These are phyloP conservation scores for Ramularia endophylla DNA, from an alignment of 2,329 filamentous ascomycete species.

Conservation along the genomic window DNA sequence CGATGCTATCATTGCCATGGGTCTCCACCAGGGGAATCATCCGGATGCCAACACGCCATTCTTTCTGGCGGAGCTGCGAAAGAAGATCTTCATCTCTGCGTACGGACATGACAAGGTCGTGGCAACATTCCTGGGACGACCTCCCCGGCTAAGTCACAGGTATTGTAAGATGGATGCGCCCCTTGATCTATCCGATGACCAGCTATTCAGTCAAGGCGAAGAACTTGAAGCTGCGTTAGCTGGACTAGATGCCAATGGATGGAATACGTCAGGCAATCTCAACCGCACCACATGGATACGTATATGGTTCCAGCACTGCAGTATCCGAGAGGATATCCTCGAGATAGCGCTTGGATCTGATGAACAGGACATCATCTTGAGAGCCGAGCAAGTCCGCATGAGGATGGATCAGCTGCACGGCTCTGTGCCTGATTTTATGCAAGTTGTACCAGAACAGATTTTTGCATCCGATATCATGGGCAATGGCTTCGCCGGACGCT, in stretches of 20 bases:
- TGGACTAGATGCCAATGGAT: conserved; percentile 45
- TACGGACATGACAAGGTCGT: conserved; percentile 31
- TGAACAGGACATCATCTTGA: conserved; percentile 34
- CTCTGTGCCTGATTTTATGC: conserved; percentile 27
- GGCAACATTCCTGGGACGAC: conserved; percentile 39
- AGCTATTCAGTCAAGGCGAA: conserved; percentile 41
- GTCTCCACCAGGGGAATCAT: conserved; percentile 31
- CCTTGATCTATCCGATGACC: conserved; percentile 48
- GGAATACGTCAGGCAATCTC: conserved; percentile 44
- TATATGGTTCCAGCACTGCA: conserved; percentile 43
- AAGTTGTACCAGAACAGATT: conserved; percentile 24
- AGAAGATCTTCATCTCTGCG: conserved; percentile 29
- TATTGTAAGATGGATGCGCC: conserved; percentile 51
- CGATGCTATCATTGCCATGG: conserved; percentile 30
- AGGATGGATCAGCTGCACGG: conserved; percentile 36
- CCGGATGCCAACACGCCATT: conserved; percentile 29
- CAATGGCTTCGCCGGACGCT: conserved; percentile 15
- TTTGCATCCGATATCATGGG: conserved; percentile 15
- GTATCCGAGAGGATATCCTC: conserved; percentile 54
- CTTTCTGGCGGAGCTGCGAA: conserved; percentile 28
- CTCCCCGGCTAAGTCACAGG: conserved; percentile 44
- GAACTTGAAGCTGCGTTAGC: conserved; percentile 36
- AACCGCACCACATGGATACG: conserved; percentile 43
- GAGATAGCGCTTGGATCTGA: conserved; percentile 48
- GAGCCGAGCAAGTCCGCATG: conserved; percentile 35